phyloP scores from a whole-genome alignment of 2,329 filamentous ascomycete genomes.

The Botrytis porri region DNA sequence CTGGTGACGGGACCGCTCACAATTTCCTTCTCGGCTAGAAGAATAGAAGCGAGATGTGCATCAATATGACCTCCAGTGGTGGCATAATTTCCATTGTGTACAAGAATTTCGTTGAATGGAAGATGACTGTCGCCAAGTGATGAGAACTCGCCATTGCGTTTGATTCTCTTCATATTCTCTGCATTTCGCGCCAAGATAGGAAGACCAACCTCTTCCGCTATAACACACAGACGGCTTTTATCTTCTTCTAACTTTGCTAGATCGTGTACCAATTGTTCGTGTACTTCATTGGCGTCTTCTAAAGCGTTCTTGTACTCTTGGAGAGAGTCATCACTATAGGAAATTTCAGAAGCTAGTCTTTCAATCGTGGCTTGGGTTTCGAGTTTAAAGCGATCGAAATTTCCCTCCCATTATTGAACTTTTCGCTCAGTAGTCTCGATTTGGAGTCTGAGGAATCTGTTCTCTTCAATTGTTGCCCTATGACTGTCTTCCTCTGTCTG shows the following conservation, averaged over 20 bases:
- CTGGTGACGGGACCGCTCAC: neutral
- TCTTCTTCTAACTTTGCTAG: neutral
- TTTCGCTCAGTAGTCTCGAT: neutral
- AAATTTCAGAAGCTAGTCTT: neutral
- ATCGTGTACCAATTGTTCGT: neutral
- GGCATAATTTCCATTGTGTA: neutral
- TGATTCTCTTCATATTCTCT: neutral
- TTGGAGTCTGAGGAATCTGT: neutral
- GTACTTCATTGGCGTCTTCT: neutral
- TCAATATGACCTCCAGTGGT: conserved; percentile 1
- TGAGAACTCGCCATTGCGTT: neutral
- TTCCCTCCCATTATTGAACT: neutral
- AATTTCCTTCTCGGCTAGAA: neutral
- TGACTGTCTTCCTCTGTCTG: neutral
- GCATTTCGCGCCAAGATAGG: neutral
- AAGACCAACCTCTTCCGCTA: neutral
- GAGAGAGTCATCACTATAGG: neutral
- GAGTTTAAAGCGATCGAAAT: neutral
- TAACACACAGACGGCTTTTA: neutral
- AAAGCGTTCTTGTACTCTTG: neutral
- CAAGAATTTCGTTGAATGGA: neutral
- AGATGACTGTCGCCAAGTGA: neutral
- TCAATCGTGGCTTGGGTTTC: neutral
- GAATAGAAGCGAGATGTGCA: neutral
- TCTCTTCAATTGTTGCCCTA: neutral